Conservation (phyloP, 257 asterid genomes). For the Ilex asprella region DNA sequence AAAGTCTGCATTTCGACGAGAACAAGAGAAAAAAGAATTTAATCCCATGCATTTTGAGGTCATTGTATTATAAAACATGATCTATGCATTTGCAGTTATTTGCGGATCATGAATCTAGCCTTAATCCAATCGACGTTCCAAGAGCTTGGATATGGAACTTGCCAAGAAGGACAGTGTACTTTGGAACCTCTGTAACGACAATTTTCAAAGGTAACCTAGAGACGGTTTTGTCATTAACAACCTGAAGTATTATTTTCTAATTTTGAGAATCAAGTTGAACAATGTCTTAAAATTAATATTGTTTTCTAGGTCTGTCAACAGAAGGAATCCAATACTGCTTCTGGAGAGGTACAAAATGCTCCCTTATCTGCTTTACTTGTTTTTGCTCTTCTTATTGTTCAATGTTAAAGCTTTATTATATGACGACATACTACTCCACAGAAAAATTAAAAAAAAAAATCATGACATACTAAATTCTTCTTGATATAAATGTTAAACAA, state of each 20-base stretch:
- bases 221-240: not conserved
- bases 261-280: constrained; percentile 12
- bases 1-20: not conserved
- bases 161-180: constrained; percentile 76
- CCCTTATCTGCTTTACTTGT: not conserved
- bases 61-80: constrained; percentile 3
- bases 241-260: constrained; percentile 7
- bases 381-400: too few species aligned
- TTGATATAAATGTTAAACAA: too few species aligned
- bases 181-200: constrained; percentile 79
- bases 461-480: too few species aligned
- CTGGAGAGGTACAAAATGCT: constrained; percentile 71
- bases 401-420: too few species aligned
- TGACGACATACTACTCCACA: too few species aligned
- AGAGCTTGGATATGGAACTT: constrained; percentile 69
- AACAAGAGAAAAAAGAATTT: too few species aligned
- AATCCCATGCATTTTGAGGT: not conserved
- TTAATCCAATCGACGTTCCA: constrained; percentile 69
- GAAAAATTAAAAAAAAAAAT: too few species aligned
- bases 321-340: constrained; percentile 72
- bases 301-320: constrained; percentile 62
- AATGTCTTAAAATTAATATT: constrained; percentile 15
- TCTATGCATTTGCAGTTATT: constrained; percentile 49
- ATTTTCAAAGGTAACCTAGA: constrained; percentile 63
- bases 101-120: constrained; percentile 82